A percentile compares a stretch with the other conserved stretches of the same genome.
Evolutionary conservation across 352 stramenopile species (phyloP).

Genomic region (Pythium dissimile): DNA sequence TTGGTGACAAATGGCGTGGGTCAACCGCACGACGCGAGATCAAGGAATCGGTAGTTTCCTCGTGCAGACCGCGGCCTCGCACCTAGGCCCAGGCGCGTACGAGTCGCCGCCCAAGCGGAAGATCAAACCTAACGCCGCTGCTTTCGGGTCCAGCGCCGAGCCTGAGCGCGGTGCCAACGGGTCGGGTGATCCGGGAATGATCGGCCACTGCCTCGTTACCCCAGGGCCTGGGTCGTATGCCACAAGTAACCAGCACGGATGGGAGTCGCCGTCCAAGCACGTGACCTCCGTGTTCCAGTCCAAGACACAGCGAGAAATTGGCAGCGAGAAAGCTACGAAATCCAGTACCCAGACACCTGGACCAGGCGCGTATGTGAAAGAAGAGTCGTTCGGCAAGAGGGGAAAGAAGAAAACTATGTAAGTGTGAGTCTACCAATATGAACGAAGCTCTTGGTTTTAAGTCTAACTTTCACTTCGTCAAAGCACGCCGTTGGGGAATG

Average conservation of each 20-base stretch:
- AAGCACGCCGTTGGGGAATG: conserved; percentile 22
- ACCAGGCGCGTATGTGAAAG: conserved; percentile 52
- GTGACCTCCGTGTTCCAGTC: conserved; percentile 50
- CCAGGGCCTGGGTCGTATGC: conserved; percentile 54
- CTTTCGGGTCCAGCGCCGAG: conserved; percentile 55
- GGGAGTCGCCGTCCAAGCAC: conserved; percentile 56
- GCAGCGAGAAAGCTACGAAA: conserved; percentile 26
- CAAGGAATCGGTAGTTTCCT: conserved; percentile 39
- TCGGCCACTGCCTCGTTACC: conserved; percentile 41
- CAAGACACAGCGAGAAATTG: conserved; percentile 46
- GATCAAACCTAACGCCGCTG: conserved; percentile 49
- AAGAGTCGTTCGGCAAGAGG: conserved; percentile 41
- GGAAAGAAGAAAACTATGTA: conserved; percentile 34
- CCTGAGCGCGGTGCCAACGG: conserved; percentile 38
- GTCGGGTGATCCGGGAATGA: conserved; percentile 17
- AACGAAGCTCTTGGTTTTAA: too few species aligned
- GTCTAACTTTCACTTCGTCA: background rate
- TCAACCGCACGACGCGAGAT: conserved; percentile 61
- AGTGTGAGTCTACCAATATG: background rate
- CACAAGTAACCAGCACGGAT: conserved; percentile 35
- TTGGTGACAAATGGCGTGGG: conserved; percentile 86
- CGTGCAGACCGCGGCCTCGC: conserved; percentile 12
- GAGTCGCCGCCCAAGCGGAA: conserved; percentile 37
- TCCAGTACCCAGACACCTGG: conserved; percentile 39
- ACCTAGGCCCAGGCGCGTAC: conserved; percentile 60